Percentiles rank a stretch among this genome's conserved stretches.
Evolutionary conservation across 2,329 filamentous ascomycete species (phyloP).

Genomic region (Passalora sequoiae): DNA sequence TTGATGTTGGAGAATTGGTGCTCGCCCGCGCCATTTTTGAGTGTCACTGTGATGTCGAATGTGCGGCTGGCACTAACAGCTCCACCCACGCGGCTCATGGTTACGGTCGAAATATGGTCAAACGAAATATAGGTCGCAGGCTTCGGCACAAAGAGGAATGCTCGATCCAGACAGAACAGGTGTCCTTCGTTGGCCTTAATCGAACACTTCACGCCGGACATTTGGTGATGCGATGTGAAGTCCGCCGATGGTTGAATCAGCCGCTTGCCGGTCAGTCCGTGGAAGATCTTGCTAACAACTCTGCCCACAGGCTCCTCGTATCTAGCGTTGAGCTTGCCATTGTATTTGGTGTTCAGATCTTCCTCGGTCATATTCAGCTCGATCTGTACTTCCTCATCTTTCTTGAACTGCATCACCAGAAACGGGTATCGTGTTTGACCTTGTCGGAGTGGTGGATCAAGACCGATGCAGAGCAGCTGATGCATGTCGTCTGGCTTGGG

Average conservation of each 20-base stretch:
- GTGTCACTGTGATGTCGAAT: constrained; percentile 89
- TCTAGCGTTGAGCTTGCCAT: constrained; percentile 78
- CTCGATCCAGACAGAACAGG: constrained; percentile 94
- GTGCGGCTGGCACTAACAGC: constrained; percentile 90
- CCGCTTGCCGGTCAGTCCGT: constrained; percentile 89
- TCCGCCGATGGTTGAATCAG: constrained; percentile 90
- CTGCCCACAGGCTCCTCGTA: constrained; percentile 93
- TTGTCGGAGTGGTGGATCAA: constrained; percentile 91
- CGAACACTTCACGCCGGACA: constrained; percentile 97
- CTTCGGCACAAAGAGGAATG: constrained; percentile 98
- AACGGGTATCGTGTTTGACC: constrained; percentile 98
- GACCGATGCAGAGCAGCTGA: constrained; percentile 85
- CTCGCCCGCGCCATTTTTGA: constrained; percentile 81
- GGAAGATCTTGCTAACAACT: constrained; percentile 93
- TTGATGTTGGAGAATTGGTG: constrained; percentile 99
- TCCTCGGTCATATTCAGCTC: constrained; percentile 96
- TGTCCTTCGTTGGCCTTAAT: constrained; percentile 99
- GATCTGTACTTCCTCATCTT: constrained; percentile 93
- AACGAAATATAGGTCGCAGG: constrained; percentile 95
- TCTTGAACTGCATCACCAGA: constrained; percentile 98
- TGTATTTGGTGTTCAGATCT: constrained; percentile 76
- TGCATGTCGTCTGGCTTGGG: constrained; percentile 98
- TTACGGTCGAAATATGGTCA: constrained; percentile 85
- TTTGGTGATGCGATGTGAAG: constrained; percentile 87
- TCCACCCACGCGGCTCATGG: constrained; percentile 91